Evolutionary conservation across 108 stramenopile species (phyloP), one percentile per base, ranked within the genome.

Genomic region (Thalassiosira profunda): DNA sequence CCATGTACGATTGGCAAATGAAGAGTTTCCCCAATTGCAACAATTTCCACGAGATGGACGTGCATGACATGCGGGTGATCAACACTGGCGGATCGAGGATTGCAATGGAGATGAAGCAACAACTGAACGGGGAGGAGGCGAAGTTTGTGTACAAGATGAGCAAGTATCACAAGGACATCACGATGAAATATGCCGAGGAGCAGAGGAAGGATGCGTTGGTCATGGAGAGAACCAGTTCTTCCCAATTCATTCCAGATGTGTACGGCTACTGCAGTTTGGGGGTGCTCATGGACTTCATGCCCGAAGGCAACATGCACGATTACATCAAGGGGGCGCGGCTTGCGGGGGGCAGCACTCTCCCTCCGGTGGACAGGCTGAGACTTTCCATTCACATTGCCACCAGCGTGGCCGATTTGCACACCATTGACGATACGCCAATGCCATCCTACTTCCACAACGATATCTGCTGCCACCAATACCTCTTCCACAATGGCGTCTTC

Each of bases 381-480:
- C 12, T 67, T 24, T 36, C 65, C 11, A 67, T 67, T 28, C 83
- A 84, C 26, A 59, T 84, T 51, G 76, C 80, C 12, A 77, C 75
- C 9, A 64, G 74, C 48, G 80, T 81, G 26, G 79, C 76, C n/a
- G 83, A 84, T 54, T 63, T 81, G 75, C 83, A 84, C 61, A 53
- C 74, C 10, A 74, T 78, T 42, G 81, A 82, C 64, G 72, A 37
- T 41, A 76, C 73, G 33, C 42, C 36, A 23, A 28, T 34, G 23
- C 70, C 79, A n/a, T 67, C 75, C 17, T 37, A 77, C 29, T 71
- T 66, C 41, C 83, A 84, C 60, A 81, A 81, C 48, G 83, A 84
- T 60, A 57, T 78, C 43, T 78, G 76, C 48, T 78, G 82, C 21
- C 82, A 83, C 52, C 82, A 83, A 66, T 84, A 53, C 61, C 63